Conservation (phyloP, 768 basidiomycete genomes). For the Lactarius vividus region DNA sequence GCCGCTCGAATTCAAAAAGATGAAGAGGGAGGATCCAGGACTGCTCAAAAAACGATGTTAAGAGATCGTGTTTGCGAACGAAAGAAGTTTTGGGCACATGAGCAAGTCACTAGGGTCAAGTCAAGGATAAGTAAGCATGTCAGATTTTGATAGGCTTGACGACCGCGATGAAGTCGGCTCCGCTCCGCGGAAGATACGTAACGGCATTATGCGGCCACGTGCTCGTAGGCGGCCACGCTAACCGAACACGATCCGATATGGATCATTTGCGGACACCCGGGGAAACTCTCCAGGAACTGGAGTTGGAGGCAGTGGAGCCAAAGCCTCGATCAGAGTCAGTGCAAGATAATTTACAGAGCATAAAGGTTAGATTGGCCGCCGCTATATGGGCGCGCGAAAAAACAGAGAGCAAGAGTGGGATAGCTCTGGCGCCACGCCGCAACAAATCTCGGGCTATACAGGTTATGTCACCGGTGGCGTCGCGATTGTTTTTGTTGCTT, state of each 20-base stretch:
- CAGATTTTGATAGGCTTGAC: neutral
- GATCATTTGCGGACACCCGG: neutral
- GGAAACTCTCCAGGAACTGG: too few relatives aligned
- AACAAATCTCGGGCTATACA: neutral
- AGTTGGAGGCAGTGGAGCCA: neutral
- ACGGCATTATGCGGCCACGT: neutral
- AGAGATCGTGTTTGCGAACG: neutral
- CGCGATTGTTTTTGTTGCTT: neutral
- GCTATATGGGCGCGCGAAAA: slow-evolving; percentile 10
- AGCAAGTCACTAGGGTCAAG: neutral
- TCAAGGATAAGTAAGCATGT: neutral
- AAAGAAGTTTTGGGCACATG: neutral
- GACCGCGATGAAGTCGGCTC: neutral
- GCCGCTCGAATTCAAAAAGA: neutral
- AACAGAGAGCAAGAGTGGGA: slow-evolving; percentile 7
- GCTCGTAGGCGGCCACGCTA: neutral
- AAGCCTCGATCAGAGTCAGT: neutral
- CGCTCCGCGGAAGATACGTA: neutral
- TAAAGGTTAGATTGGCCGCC: neutral
- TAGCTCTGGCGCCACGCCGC: slow-evolving; percentile 19
- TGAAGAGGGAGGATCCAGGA: neutral
- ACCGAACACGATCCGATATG: neutral
- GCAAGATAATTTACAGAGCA: neutral
- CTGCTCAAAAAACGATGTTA: neutral
- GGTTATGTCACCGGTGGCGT: neutral